Evolutionary conservation across 1,284 basidiomycete genomes (phyloP), one percentile per base, ranked within the genome.

Genomic region (Cutaneotrichosporon cavernicola): DNA sequence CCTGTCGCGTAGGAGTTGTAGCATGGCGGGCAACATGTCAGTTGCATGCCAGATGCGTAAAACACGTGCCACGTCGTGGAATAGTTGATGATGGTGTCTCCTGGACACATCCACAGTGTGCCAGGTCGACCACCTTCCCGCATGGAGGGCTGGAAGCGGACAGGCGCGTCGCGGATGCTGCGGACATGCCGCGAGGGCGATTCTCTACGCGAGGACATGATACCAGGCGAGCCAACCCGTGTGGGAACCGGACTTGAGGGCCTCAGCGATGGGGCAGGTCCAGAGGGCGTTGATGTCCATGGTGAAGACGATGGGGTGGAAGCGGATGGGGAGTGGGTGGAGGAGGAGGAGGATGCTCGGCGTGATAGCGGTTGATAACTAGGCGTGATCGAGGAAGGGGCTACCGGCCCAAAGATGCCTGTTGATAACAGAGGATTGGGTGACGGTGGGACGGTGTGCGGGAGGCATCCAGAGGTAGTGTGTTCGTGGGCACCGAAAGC

Each of bases 61-160:
- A 52, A 11, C 31, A 52, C 51, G 31, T 52, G 51, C 51, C 51
- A 52, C 18, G 51, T 52, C 30, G 51, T 52, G 30, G 14, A 16
- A 16, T 31, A 34, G 26, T 34, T 7, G 51, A 52, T 32, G 51
- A 52, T 30, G 51, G 30, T 52, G 18, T 52, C 30, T 6, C 31
- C 16, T 5, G 51, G 51, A 22, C 51, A 52, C 26, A 34, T n/a
- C 51, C 51, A 52, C 51, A 52, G 51, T 4, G 8, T 11, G 2
- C 51, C 51, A 6, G 51, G 51, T 4, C 11, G 18, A 4, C 51
- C 51, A 13, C 18, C 18, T 31, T 52, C 30, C 5, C 51, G 51
- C 51, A 52, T 52, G 5, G 31, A 32, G 13, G 30, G 30, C 9
- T 31, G 26, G 16, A 32, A n/a, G 51, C 51, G 51, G 16, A 52